phyloP scores from a whole-genome alignment of 2,329 filamentous ascomycete genomes.

The Xylariaceae sp. region DNA sequence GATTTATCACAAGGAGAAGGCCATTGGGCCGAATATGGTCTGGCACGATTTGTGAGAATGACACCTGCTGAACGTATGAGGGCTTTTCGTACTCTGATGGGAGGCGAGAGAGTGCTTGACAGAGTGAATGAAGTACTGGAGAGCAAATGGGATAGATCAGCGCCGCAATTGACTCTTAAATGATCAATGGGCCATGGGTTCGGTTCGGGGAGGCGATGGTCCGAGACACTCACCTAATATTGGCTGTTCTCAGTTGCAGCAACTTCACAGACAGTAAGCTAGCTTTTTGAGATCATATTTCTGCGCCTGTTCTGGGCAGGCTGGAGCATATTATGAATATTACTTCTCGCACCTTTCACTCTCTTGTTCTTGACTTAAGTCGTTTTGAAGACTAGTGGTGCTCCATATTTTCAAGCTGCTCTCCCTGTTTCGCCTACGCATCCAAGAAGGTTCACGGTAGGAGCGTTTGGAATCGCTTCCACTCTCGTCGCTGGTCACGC shows the following conservation, averaged over 20 bases:
- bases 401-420: conserved; percentile 47
- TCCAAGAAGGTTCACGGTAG: conserved; percentile 17
- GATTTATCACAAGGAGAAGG: conserved; percentile 11
- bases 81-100: conserved; percentile 49
- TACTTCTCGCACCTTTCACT: background rate
- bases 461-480: conserved; percentile 10
- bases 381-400: conserved; percentile 22
- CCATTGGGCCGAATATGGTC: conserved; percentile 33
- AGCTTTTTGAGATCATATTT: too few species aligned
- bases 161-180: too few species aligned
- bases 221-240: background rate
- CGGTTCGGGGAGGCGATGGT: too few species aligned
- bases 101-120: conserved; percentile 49
- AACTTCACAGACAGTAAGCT: conserved; percentile 11
- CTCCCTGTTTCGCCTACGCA: conserved; percentile 32
- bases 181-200: too few species aligned
- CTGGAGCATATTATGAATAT: too few species aligned
- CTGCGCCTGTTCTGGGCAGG: too few species aligned
- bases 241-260: conserved; percentile 11
- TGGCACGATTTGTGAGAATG: conserved; percentile 58
- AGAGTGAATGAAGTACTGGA: conserved; percentile 51
- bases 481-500: conserved; percentile 6
- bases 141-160: conserved; percentile 47
- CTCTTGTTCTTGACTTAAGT: background rate
- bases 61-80: conserved; percentile 41